Conservation (phyloP, 306 rosid genomes). For the barrel medic (Medicago truncatula) region MtrunA17r5.0-ANR NC_053043.1:49776001-49776500, state of each 20-base stretch:
- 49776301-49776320: conserved; percentile 56
- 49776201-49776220: conserved; percentile 92
- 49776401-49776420: too few species aligned
- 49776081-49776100: conserved; percentile 31
- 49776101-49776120: background rate
- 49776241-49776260: conserved; percentile 65
- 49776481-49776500: background rate
- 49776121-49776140: conserved; percentile 26
- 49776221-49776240: conserved; percentile 71
- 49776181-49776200: conserved; percentile 94
- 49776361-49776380: background rate
- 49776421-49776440: too few species aligned
- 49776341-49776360: conserved; percentile 11
- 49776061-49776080: conserved; percentile 40
- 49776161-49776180: conserved; percentile 29
- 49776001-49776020: conserved; percentile 65
- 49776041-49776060: conserved; percentile 53
- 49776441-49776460: background rate
- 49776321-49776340: conserved; percentile 77
- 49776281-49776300: conserved; percentile 50
- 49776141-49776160: background rate
- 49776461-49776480: background rate
- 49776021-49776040: conserved; percentile 55
- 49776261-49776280: conserved; percentile 62
- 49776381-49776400: too few species aligned